Evolutionary conservation across 306 rosid genomes (phyloP), one percentile per base, ranked within the genome.

Genomic region (Gastrolobium bilobum): DNA sequence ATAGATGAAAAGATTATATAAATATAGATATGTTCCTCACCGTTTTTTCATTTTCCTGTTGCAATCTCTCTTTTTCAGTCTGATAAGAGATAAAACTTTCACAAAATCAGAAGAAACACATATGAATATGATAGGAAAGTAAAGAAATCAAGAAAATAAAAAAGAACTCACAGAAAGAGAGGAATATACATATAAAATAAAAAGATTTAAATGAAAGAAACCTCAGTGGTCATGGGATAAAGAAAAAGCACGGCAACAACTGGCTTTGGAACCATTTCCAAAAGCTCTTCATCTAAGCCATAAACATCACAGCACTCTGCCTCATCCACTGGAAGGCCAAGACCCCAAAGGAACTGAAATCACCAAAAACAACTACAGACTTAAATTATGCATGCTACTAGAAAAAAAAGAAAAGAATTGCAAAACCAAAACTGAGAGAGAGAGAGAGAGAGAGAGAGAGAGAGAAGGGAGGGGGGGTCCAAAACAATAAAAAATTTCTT

Each of bases 191-290:
- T 6, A 71, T 3, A 9, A 20, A 38, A 62, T 38, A 48, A 53
- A 48, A 53, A 71, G 33, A 39, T 4, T 13, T 34, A 50, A n/a
- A 52, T 31, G 29, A 80, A 77, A 85, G 30, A 10, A 77, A 96
- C 99, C 97, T 90, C 63, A 40, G 86, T 2, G 11, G 97, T 93
- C 65, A 90, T 5, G 42, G 99, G 99, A 84, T 93, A 96, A 67
- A 96, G 99, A 74, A 96, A 93, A 77, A 96, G 87, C 78, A 96
- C 97, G 11, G 98, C 98, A 43, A 93, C 89, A 75, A 96, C 99
- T 54, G 99, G 98, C 82, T 90, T 88, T 1, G 99, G 98, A 82
- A 96, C 99, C 97, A 93, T 91, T 82, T 93, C 92, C 81, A 93
- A 76, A 77, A 96, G 98, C 81, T 84, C 96, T 54, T 86, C 92